These are phyloP conservation scores for Trypanosomatidae sp. DNA, from an alignment of 208 protist genomes.

Conservation along the genomic window DNA sequence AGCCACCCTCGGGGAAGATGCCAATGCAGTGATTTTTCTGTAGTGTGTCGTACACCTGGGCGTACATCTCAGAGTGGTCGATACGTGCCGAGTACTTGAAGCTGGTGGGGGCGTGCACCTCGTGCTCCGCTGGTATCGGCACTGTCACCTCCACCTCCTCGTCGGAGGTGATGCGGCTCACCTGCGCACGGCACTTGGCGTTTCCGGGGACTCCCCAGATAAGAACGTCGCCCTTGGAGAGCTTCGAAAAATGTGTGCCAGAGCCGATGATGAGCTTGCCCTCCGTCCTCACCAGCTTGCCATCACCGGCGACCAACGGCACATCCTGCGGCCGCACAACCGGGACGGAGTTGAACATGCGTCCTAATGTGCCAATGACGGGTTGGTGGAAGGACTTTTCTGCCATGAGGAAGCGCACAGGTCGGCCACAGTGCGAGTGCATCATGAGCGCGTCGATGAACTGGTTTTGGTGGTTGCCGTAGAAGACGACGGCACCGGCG, in stretches of 20 bases:
- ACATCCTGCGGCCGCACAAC: conserved; percentile 93
- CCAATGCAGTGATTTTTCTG: conserved; percentile 86
- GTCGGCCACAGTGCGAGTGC: conserved; percentile 67
- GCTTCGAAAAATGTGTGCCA: conserved; percentile 69
- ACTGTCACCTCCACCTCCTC: conserved; percentile 80
- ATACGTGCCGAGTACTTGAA: conserved; percentile 87
- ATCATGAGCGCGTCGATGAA: conserved; percentile 93
- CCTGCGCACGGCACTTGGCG: conserved; percentile 65
- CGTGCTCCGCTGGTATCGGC: conserved; percentile 56
- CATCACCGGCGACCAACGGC: conserved; percentile 52
- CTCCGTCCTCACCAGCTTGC: conserved; percentile 50
- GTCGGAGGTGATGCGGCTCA: conserved; percentile 62
- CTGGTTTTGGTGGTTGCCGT: conserved; percentile 94
- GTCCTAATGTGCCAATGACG: conserved; percentile 83
- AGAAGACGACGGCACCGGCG: conserved; percentile 91
- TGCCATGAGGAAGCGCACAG: conserved; percentile 93
- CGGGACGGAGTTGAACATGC: conserved; percentile 89
- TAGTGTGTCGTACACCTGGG: conserved; percentile 88
- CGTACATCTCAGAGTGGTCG: conserved; percentile 92
- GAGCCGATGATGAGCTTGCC: conserved; percentile 55
- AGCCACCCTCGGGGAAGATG: conserved; percentile 97
- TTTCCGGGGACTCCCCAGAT: conserved; percentile 40
- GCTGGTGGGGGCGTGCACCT: conserved; percentile 32
- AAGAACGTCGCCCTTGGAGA: conserved; percentile 77
- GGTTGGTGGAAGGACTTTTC: conserved; percentile 86